Evolutionary conservation across 257 asterid genomes (phyloP).

Genomic region (Jasminum sambac): DNA sequence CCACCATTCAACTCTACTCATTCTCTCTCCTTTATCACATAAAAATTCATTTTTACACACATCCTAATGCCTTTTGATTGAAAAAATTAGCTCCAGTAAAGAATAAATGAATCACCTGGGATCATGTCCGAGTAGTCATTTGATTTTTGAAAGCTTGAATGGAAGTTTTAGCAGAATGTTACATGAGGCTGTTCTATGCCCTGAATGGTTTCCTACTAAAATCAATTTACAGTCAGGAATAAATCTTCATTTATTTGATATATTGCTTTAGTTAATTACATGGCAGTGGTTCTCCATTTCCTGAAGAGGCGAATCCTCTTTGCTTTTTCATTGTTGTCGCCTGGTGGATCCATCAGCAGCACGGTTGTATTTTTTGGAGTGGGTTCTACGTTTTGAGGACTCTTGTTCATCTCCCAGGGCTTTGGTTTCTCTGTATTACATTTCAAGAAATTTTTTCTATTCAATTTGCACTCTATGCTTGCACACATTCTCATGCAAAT

Average conservation of each 20-base stretch:
- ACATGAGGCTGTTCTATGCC: neutral
- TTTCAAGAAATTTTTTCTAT: neutral
- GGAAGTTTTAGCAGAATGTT: neutral
- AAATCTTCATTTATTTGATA: conserved; percentile 3
- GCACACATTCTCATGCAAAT: neutral
- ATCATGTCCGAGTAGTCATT: neutral
- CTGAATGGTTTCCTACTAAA: neutral
- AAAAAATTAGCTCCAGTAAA: neutral
- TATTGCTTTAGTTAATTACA: neutral
- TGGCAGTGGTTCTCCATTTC: conserved; percentile 7
- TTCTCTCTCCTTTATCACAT: too few relatives aligned
- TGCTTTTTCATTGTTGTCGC: conserved; percentile 8
- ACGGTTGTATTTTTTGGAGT: neutral
- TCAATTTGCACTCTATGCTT: neutral
- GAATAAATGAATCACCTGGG: conserved; percentile 1
- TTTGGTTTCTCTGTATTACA: neutral
- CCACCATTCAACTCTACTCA: too few relatives aligned
- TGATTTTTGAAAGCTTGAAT: neutral
- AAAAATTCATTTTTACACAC: too few relatives aligned
- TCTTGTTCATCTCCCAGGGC: neutral
- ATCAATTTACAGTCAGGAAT: neutral
- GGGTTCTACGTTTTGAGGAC: neutral
- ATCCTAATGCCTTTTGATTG: too few relatives aligned
- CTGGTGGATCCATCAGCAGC: neutral
- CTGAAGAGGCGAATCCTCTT: neutral